Evolutionary conservation across 1,139 yeast species (phyloP).

Genomic region (Debaryomycetaceae sp.): DNA sequence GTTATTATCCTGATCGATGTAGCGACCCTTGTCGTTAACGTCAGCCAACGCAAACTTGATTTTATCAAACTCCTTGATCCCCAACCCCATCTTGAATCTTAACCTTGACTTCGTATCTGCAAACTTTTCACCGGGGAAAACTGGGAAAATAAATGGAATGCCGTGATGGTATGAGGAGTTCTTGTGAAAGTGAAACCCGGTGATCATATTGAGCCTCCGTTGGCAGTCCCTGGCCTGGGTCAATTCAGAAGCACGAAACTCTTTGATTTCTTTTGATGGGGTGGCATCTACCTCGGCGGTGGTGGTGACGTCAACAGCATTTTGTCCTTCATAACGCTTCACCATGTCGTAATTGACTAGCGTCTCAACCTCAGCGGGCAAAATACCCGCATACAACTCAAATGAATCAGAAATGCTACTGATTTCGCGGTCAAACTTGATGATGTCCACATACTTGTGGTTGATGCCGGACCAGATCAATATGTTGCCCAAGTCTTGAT

Average conservation of each 20-base stretch:
- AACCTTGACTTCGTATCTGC: conserved; percentile 65
- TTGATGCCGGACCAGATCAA: conserved; percentile 55
- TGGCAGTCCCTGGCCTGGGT: conserved; percentile 28
- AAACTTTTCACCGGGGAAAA: conserved; percentile 62
- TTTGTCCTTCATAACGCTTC: conserved; percentile 21
- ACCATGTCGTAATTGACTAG: conserved; percentile 36
- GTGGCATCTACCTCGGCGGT: background rate
- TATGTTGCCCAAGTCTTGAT: conserved; percentile 45
- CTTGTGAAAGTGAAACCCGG: conserved; percentile 70
- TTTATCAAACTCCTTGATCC: conserved; percentile 73
- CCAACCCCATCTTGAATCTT: conserved; percentile 65
- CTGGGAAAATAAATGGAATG: conserved; percentile 75
- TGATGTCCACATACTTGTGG: conserved; percentile 35
- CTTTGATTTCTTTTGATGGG: conserved; percentile 10
- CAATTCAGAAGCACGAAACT: conserved; percentile 20
- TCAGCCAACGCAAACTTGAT: conserved; percentile 61
- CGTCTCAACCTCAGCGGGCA: conserved; percentile 42
- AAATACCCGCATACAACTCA: conserved; percentile 40
- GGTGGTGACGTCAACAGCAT: background rate
- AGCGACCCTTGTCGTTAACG: conserved; percentile 34
- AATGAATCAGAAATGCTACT: conserved; percentile 29
- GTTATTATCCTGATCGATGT: conserved; percentile 52
- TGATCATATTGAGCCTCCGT: conserved; percentile 37
- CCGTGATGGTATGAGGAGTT: conserved; percentile 74
- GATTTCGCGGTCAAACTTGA: conserved; percentile 34